These are phyloP conservation scores for Tetracladium marchalianum DNA, from an alignment of 495 filamentous ascomycete species.

Conservation along the genomic window DNA sequence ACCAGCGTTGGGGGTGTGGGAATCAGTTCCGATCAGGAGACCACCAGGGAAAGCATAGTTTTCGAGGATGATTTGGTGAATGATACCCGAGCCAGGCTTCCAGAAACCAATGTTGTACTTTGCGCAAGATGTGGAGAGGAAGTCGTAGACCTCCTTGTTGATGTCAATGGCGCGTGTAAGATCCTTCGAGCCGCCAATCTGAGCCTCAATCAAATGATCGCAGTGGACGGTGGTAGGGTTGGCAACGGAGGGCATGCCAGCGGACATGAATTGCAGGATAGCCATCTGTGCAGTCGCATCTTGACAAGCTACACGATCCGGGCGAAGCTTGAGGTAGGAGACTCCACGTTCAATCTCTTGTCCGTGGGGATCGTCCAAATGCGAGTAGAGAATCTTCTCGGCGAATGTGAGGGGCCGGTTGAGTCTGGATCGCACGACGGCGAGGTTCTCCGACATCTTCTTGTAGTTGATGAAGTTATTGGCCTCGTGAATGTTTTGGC, in stretches of 20 bases:
- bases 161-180: slow-evolving; percentile 80
- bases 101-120: slow-evolving; percentile 99
- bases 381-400: slow-evolving; percentile 98
- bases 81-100: slow-evolving; percentile 97
- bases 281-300: slow-evolving; percentile 99
- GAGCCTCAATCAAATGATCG: slow-evolving; percentile 98
- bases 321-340: slow-evolving; percentile 91
- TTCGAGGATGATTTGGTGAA: slow-evolving; percentile 97
- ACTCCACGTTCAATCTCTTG: slow-evolving; percentile 93
- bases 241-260: slow-evolving; percentile 87
- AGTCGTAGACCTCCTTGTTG: slow-evolving; percentile 99
- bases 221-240: slow-evolving; percentile 97
- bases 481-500: slow-evolving; percentile 47
- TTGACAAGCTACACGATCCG: slow-evolving; percentile 97
- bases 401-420: slow-evolving; percentile 90
- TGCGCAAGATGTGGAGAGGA: slow-evolving; percentile 85
- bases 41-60: slow-evolving; percentile 99
- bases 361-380: slow-evolving; percentile 92
- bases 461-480: slow-evolving; percentile 56
- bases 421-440: slow-evolving; percentile 75
- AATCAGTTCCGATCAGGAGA: slow-evolving; percentile 97
- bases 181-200: slow-evolving; percentile 91
- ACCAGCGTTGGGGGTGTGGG: slow-evolving; percentile 96
- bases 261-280: slow-evolving; percentile 99
- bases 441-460: slow-evolving; percentile 98